These are phyloP conservation scores for Aspergillus sp. DNA, from an alignment of 2,329 filamentous ascomycete genomes.

Conservation along the genomic window DNA sequence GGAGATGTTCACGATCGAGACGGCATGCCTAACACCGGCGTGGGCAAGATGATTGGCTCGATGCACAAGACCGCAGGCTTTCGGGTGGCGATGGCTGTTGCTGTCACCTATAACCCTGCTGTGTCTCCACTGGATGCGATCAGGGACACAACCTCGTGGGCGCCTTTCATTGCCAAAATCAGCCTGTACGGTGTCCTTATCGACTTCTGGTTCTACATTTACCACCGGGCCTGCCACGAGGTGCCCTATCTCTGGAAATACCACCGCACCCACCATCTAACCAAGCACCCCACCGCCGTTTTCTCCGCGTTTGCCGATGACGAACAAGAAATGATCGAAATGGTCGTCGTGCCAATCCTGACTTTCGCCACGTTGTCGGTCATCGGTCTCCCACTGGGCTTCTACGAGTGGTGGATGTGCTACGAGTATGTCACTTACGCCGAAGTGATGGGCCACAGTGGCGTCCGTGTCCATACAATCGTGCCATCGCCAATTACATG, in stretches of 20 bases:
- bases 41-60: not conserved
- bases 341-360: not conserved
- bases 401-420: conserved; percentile 5
- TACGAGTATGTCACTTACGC: conserved; percentile 2
- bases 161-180: not conserved
- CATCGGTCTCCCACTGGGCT: not conserved
- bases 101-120: not conserved
- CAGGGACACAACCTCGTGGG: not conserved
- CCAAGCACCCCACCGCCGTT: not conserved
- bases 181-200: not conserved
- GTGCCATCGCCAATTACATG: conserved; percentile 1
- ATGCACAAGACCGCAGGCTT: not conserved
- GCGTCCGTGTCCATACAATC: not conserved
- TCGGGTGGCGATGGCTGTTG: not conserved
- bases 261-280: conserved; percentile 5
- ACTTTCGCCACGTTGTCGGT: not conserved
- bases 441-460: conserved; percentile 2
- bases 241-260: conserved; percentile 2
- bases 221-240: conserved; percentile 4
- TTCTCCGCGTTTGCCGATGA: conserved; percentile 4
- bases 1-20: conserved; percentile 2
- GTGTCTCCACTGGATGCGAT: not conserved
- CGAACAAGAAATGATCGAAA: conserved; percentile 8
- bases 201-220: conserved; percentile 6
- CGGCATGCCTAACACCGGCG: not conserved